Evolutionary conservation across 768 basidiomycete species (phyloP).

Genomic region (Collybiopsis luxurians): DNA sequence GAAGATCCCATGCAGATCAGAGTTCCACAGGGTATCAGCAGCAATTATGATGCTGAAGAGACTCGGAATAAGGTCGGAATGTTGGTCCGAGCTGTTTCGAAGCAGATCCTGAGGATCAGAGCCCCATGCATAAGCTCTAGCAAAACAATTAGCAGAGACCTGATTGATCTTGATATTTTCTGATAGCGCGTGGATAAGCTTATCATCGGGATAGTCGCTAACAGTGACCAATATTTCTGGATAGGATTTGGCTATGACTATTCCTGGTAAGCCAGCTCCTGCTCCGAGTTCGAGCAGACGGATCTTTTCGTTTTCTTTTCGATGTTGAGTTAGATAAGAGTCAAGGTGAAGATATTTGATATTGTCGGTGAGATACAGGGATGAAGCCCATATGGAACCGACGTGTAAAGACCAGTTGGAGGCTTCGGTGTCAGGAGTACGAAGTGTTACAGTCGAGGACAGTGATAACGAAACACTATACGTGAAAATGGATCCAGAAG

Average conservation of each 20-base stretch:
- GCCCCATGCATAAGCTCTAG: slow-evolving; percentile 66
- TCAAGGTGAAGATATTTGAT: slow-evolving; percentile 44
- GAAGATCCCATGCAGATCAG: slow-evolving; percentile 54
- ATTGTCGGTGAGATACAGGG: slow-evolving; percentile 66
- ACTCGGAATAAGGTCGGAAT: background rate
- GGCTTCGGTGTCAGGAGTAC: slow-evolving; percentile 62
- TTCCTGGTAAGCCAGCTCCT: slow-evolving; percentile 71
- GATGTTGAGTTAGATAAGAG: slow-evolving; percentile 12
- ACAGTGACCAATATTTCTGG: slow-evolving; percentile 41
- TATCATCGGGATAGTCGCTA: slow-evolving; percentile 72
- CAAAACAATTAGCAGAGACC: slow-evolving; percentile 45
- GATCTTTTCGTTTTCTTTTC: slow-evolving; percentile 9
- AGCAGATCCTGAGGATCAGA: slow-evolving; percentile 37
- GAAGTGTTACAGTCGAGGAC: slow-evolving; percentile 38
- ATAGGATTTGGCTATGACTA: slow-evolving; percentile 55
- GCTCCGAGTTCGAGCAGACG: slow-evolving; percentile 72
- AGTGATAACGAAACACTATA: slow-evolving; percentile 22
- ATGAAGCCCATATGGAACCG: slow-evolving; percentile 72
- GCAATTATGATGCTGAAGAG: slow-evolving; percentile 67
- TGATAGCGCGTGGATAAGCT: slow-evolving; percentile 53
- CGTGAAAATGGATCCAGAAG: slow-evolving; percentile 50
- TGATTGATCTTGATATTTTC: slow-evolving; percentile 55
- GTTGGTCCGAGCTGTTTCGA: background rate
- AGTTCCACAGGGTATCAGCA: slow-evolving; percentile 79
- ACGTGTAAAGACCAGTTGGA: slow-evolving; percentile 78